Percentiles rank a stretch among this genome's conserved stretches.
phyloP scores from a whole-genome alignment of 345 rosid genomes.

The Raphanus raphanistrum region DNA sequence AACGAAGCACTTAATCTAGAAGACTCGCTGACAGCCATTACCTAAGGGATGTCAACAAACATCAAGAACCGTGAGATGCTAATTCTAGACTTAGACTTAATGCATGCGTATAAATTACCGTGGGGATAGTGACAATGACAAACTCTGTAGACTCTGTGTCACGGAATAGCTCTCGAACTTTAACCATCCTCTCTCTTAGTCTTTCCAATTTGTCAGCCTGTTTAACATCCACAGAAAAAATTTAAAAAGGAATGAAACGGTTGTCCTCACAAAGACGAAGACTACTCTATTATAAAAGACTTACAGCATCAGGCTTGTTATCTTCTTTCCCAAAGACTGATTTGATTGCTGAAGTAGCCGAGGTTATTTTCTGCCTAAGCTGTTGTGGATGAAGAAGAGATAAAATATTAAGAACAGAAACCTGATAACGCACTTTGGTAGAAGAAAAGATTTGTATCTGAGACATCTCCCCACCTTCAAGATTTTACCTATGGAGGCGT shows the following conservation, averaged over 20 bases:
- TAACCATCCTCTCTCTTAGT: conserved; percentile 91
- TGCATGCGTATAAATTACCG: conserved; percentile 50
- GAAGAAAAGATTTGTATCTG: neutral
- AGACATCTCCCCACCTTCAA: conserved; percentile 58
- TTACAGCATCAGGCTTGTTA: conserved; percentile 64
- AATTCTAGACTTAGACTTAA: neutral
- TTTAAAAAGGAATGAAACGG: neutral
- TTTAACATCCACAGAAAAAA: conserved; percentile 19
- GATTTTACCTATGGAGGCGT: conserved; percentile 96
- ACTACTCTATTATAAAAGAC: conserved; percentile 29
- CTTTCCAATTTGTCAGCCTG: conserved; percentile 88
- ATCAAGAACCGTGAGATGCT: neutral
- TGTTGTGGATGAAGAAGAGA: conserved; percentile 37
- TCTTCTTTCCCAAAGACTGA: conserved; percentile 86
- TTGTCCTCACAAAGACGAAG: neutral
- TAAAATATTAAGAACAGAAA: neutral
- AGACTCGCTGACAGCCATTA: conserved; percentile 94
- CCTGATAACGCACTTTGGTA: neutral
- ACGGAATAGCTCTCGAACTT: conserved; percentile 95
- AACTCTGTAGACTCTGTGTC: conserved; percentile 89
- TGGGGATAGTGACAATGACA: conserved; percentile 92
- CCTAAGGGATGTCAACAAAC: conserved; percentile 45
- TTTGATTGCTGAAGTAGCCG: conserved; percentile 96
- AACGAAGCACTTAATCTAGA: conserved; percentile 79
- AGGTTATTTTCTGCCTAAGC: conserved; percentile 87